A percentile compares a stretch with the other conserved stretches of the same genome.
These are phyloP conservation scores for Medakamo hakoo DNA, from an alignment of 139 green algal genomes.

Conservation along the genomic window DNA sequence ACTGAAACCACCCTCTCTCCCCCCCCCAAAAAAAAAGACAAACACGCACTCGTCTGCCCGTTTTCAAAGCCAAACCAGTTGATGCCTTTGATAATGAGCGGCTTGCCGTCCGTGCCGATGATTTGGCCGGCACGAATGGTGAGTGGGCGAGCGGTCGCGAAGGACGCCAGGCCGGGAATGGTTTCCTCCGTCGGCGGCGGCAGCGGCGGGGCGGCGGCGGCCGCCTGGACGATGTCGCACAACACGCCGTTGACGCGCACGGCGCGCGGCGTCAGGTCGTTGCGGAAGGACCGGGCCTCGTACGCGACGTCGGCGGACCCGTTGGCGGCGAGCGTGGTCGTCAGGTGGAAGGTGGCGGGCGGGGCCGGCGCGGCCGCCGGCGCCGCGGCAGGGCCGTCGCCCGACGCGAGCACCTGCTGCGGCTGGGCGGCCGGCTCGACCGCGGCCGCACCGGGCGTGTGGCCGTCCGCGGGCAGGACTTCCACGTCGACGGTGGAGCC, in stretches of 20 bases:
- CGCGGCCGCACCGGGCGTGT: too few species aligned
- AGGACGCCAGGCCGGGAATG: neutral
- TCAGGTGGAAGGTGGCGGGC: neutral
- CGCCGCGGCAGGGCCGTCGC: too few species aligned
- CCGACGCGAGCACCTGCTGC: too few species aligned
- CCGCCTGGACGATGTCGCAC: neutral
- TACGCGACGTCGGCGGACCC: neutral
- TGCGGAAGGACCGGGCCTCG: neutral
- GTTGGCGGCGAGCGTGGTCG: neutral
- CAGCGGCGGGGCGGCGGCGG: neutral
- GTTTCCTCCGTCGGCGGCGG: neutral
- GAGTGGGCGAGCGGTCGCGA: too few species aligned
- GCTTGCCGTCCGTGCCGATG: neutral
- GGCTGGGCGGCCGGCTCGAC: too few species aligned
- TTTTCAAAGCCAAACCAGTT: conserved; percentile 6
- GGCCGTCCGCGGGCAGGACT: too few species aligned
- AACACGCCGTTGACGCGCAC: neutral
- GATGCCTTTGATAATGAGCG: neutral
- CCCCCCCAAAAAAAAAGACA: too few species aligned
- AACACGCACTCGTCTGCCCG: neutral
- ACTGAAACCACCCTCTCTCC: too few species aligned
- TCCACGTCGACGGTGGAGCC: too few species aligned
- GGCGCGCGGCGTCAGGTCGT: neutral
- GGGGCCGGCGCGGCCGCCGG: too few species aligned
- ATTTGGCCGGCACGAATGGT: too few species aligned